A percentile compares a stretch with the other conserved stretches of the same genome.
Conservation (phyloP, 2,329 filamentous ascomycete genomes). For the Cordyceps cateniannulata region DNA sequence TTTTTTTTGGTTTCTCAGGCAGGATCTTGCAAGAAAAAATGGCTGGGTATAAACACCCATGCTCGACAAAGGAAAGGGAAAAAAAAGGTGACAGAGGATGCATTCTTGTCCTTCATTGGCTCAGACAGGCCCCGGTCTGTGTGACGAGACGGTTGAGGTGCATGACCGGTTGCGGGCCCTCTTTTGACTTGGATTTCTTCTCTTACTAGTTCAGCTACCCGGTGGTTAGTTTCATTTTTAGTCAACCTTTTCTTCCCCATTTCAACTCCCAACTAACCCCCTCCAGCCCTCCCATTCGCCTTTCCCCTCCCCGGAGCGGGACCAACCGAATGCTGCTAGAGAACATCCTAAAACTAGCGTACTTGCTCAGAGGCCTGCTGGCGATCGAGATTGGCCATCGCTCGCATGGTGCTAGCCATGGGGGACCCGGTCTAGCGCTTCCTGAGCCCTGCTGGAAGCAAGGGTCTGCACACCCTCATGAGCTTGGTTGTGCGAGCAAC, state of each 20-base stretch:
- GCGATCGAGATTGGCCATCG: conserved; percentile 16
- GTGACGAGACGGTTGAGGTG: conserved; percentile 11
- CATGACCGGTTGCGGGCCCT: neutral
- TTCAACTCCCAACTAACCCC: neutral
- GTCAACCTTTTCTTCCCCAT: neutral
- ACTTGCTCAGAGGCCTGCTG: conserved; percentile 3
- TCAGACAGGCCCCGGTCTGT: neutral
- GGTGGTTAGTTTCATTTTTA: too few species aligned
- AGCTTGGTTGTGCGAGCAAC: neutral
- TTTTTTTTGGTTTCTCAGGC: too few species aligned
- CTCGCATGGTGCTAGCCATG: conserved; percentile 13
- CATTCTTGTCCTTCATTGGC: neutral
- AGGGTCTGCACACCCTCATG: conserved; percentile 5
- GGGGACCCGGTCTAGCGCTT: conserved; percentile 12
- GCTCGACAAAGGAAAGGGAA: too few species aligned
- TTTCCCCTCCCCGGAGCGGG: conserved; percentile 29
- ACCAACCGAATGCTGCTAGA: conserved; percentile 21
- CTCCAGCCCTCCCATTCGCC: neutral
- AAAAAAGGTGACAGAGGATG: neutral
- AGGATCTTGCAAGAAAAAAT: too few species aligned
- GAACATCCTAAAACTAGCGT: neutral
- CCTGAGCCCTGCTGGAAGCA: neutral
- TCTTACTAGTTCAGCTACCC: neutral
- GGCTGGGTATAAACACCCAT: too few species aligned
- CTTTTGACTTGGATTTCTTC: neutral